Conservation (phyloP, 495 filamentous ascomycete species). For the Aspergillus cavernicola region DNA sequence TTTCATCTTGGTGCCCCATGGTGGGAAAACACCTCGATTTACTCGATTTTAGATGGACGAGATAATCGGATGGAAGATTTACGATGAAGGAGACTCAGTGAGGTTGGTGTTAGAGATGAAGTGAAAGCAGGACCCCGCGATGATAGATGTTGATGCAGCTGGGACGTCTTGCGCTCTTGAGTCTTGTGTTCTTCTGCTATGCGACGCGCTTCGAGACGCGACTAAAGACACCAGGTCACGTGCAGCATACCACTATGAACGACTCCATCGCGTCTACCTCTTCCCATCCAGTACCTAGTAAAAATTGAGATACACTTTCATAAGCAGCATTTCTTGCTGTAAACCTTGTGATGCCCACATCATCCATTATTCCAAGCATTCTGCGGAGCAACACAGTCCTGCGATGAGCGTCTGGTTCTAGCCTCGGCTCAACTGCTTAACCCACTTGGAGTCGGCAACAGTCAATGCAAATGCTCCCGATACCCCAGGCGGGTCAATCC, state of each 20-base stretch:
- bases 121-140: background rate
- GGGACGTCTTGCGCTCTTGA: too few species aligned
- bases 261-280: too few species aligned
- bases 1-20: slow-evolving; percentile 31
- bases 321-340: too few species aligned
- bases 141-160: background rate
- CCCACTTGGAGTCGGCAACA: slow-evolving; percentile 15
- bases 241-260: background rate
- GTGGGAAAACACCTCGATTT: slow-evolving; percentile 9
- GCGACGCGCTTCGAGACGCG: slow-evolving; percentile 22
- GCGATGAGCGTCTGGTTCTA: background rate
- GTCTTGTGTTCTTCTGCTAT: slow-evolving; percentile 8
- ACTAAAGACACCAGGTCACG: slow-evolving; percentile 22
- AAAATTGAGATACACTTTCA: too few species aligned
- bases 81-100: background rate
- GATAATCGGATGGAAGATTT: too few species aligned
- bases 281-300: too few species aligned
- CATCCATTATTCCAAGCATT: background rate
- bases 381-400: background rate
- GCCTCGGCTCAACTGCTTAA: slow-evolving; percentile 6
- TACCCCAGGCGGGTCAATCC: slow-evolving; percentile 11
- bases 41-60: too few species aligned
- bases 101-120: background rate
- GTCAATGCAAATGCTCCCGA: slow-evolving; percentile 9
- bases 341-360: too few species aligned